These are phyloP conservation scores for Coemansia sp. DNA, from an alignment of 192 early-diverging fungal species.

Conservation along the genomic window DNA sequence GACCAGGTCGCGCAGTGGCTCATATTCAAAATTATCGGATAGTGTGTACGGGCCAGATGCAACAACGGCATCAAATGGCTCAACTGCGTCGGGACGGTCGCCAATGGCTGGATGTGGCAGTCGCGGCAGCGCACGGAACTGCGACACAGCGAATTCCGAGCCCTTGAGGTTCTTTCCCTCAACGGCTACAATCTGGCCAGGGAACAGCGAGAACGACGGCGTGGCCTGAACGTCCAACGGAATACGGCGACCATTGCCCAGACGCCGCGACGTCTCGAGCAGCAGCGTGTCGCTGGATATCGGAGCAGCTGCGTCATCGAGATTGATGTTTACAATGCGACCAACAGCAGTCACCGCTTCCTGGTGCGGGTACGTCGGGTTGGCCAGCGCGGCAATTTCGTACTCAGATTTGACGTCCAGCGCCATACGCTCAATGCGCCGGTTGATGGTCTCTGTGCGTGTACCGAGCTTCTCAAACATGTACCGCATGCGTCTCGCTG, in stretches of 20 bases:
- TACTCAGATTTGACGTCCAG: slow-evolving; percentile 43
- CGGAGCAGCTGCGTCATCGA: slow-evolving; percentile 57
- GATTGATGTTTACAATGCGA: slow-evolving; percentile 70
- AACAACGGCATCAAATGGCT: slow-evolving; percentile 61
- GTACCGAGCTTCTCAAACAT: slow-evolving; percentile 51
- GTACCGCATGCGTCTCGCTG: slow-evolving; percentile 46
- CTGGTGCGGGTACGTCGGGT: slow-evolving; percentile 59
- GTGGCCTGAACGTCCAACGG: slow-evolving; percentile 63
- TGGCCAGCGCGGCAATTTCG: slow-evolving; percentile 49
- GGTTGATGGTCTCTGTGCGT: slow-evolving; percentile 42
- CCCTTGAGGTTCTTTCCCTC: slow-evolving; percentile 66
- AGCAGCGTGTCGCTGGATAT: slow-evolving; percentile 57
- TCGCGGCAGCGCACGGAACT: slow-evolving; percentile 62
- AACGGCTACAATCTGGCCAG: slow-evolving; percentile 83
- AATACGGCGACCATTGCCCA: slow-evolving; percentile 72
- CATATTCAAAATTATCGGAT: slow-evolving; percentile 73
- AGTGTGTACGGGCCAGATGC: slow-evolving; percentile 88
- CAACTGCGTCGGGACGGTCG: slow-evolving; percentile 5
- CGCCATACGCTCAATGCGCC: slow-evolving; percentile 53
- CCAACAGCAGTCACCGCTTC: slow-evolving; percentile 69
- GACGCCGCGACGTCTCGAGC: slow-evolving; percentile 75
- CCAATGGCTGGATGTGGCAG: slow-evolving; percentile 46
- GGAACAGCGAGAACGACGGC: slow-evolving; percentile 74
- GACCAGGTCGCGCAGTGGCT: slow-evolving; percentile 81
- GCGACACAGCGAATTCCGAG: slow-evolving; percentile 56